phyloP scores from a whole-genome alignment of 2,329 filamentous ascomycete genomes.

The Apiospora hydei region DNA sequence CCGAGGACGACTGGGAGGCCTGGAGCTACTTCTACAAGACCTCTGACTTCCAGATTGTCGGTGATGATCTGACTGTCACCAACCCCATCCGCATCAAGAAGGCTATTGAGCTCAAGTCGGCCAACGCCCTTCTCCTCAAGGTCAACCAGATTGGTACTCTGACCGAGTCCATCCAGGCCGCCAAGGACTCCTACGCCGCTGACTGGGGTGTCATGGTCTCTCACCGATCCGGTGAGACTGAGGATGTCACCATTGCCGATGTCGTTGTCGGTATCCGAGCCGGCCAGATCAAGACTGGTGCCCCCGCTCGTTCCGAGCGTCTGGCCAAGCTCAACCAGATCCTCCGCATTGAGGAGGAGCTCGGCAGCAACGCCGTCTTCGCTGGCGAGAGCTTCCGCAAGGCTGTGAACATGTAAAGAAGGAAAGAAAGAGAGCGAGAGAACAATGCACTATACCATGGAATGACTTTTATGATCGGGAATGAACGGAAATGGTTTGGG shows the following conservation, averaged over 20 bases:
- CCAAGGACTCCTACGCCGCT: conserved; percentile 96
- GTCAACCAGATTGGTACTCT: conserved; percentile 99
- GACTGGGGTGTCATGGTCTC: conserved; percentile 99
- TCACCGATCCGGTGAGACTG: conserved; percentile 98
- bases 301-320: conserved; percentile 94
- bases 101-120: conserved; percentile 98
- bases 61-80: conserved; percentile 98
- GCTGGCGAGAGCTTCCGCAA: conserved; percentile 92
- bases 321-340: conserved; percentile 99
- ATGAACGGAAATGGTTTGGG: conserved; percentile 28
- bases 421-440: conserved; percentile 53
- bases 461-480: conserved; percentile 29
- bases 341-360: conserved; percentile 98
- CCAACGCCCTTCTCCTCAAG: conserved; percentile 98
- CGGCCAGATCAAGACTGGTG: conserved; percentile 99
- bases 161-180: conserved; percentile 98
- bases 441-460: conserved; percentile 24
- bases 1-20: conserved; percentile 99
- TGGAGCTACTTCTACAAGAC: conserved; percentile 99
- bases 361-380: conserved; percentile 89
- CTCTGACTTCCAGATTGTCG: conserved; percentile 97
- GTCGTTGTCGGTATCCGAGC: conserved; percentile 96
- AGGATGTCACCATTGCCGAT: conserved; percentile 99
- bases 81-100: conserved; percentile 99
- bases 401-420: conserved; percentile 80